Evolutionary conservation across 2,329 filamentous ascomycete genomes (phyloP), one percentile per base, ranked within the genome.

Genomic region (Cephalotrichum gorgonifer): DNA sequence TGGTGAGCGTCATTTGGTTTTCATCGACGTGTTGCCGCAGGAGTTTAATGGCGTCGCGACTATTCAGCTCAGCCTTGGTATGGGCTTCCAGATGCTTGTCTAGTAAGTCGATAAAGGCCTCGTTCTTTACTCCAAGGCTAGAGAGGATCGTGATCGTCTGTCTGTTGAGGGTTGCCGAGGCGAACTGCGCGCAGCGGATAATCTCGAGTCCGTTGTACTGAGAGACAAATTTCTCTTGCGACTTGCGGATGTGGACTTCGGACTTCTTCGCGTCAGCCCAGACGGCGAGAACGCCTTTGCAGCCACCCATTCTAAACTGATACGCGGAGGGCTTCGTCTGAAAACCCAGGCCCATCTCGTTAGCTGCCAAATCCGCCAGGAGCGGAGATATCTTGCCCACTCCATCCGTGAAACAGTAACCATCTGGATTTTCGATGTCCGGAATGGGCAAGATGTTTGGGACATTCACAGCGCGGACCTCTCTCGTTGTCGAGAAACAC

Each of bases 401-500:
- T 0, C 93, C 93, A 58, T 98, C 93, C 0, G 86, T 93, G 62
- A 97, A 98, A 52, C 72, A 85, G 58, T 79, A 82, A 2, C 44
- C 43, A 8, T 17, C 39, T 0, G 72, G 77, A 43, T 86, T 81
- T 51, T 81, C 70, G 20, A 97, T 76, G 54, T 97, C 93, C 1
- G 73, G 64, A 28, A 91, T 86, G 4, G 70, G 78, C 5, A 71
- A 70, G 12, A 77, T 70, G 2, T 73, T 70, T 0, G 78, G 78
- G 6, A 84, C 77, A 0, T 73, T 75, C 22, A 82, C 78, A 15
- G 80, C 75, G 26, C 72, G 74, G 39, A 95, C 81, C 11, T 85
- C 81, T 52, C 86, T 73, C 1, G 93, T 98, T 0, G 91, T 96
- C 0, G 93, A 96, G 61, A 98, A 96, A 61, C 90, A 96, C 64